Percentiles rank a stretch among this genome's conserved stretches.
phyloP scores from a whole-genome alignment of 768 basidiomycete species.

The Porpolomopsis calyptriformis region DNA sequence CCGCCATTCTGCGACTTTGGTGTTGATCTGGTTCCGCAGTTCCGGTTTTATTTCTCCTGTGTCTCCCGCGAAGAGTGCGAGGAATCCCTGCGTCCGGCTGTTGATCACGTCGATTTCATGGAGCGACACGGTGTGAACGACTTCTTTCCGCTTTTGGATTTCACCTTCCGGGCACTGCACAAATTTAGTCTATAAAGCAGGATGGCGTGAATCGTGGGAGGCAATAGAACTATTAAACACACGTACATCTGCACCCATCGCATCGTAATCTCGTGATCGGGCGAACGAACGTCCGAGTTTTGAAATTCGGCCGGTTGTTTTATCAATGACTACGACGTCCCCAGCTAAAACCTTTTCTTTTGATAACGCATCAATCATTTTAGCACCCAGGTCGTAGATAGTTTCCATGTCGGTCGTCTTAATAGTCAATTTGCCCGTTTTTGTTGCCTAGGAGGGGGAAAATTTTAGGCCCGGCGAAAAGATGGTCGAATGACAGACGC shows the following conservation, averaged over 20 bases:
- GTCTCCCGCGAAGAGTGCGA: conserved; percentile 89
- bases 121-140: conserved; percentile 92
- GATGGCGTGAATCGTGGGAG: conserved; percentile 6
- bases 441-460: conserved; percentile 63
- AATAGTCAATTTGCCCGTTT: conserved; percentile 94
- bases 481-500: conserved; percentile 14
- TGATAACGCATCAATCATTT: conserved; percentile 97
- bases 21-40: conserved; percentile 90
- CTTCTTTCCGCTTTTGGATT: conserved; percentile 94
- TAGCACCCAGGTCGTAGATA: conserved; percentile 93
- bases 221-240: neutral
- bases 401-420: conserved; percentile 99
- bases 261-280: conserved; percentile 95
- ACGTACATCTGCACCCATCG: conserved; percentile 96
- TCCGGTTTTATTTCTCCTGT: conserved; percentile 99
- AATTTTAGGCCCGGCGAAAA: neutral
- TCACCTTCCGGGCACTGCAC: conserved; percentile 98
- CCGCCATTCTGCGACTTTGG: conserved; percentile 93
- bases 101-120: conserved; percentile 99
- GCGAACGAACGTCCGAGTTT: conserved; percentile 96
- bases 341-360: conserved; percentile 96
- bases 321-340: conserved; percentile 94
- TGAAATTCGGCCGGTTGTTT: conserved; percentile 91
- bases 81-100: conserved; percentile 95
- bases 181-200: conserved; percentile 71